A percentile compares a stretch with the other conserved stretches of the same genome.
These are phyloP conservation scores for Anthostomella pinea DNA, from an alignment of 2,329 filamentous ascomycete species.

Conservation along the genomic window DNA sequence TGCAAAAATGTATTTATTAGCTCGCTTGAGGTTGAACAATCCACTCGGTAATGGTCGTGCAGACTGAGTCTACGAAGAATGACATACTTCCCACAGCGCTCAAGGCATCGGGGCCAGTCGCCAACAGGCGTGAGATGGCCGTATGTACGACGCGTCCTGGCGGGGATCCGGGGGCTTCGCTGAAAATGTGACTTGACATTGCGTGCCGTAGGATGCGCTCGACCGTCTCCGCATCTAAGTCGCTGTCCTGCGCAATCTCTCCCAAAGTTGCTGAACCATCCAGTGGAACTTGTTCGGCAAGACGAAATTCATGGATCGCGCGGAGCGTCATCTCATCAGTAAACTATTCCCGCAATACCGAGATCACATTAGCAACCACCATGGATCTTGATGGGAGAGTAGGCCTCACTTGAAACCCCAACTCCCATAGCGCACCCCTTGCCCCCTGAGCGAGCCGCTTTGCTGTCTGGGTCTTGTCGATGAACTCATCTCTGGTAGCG, in stretches of 20 bases:
- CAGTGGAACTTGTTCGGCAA: neutral
- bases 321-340: neutral
- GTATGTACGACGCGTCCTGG: neutral
- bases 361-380: too few relatives aligned
- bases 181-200: neutral
- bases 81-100: neutral
- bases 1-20: neutral
- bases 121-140: neutral
- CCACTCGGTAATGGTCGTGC: neutral
- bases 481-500: neutral
- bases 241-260: neutral
- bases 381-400: too few relatives aligned
- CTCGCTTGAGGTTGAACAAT: neutral
- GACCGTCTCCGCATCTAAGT: neutral
- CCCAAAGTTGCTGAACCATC: neutral
- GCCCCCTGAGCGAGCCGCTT: neutral
- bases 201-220: neutral
- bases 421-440: neutral
- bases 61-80: too few relatives aligned
- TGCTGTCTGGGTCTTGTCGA: neutral
- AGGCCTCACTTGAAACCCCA: neutral
- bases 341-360: neutral
- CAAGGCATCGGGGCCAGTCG: neutral
- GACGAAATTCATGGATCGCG: neutral
- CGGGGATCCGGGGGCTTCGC: neutral